A percentile compares a stretch with the other conserved stretches of the same genome.
Evolutionary conservation across 306 rosid species (phyloP).

Genomic region (Cicer judaicum): DNA sequence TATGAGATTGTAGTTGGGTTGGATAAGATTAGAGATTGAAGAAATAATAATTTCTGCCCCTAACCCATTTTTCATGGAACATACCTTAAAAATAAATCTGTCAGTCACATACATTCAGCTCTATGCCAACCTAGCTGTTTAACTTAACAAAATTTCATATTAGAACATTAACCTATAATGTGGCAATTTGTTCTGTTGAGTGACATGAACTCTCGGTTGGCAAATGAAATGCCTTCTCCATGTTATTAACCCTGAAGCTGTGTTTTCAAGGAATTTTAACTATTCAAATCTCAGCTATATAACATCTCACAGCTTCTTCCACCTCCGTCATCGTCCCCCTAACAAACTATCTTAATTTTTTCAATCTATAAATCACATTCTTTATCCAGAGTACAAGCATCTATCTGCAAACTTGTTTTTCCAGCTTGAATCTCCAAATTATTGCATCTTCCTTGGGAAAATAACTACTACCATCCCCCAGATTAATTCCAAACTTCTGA

Average conservation of each 20-base stretch:
- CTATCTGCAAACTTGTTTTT: background rate
- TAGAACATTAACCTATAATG: background rate
- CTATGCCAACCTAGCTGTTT: background rate
- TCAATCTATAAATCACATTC: background rate
- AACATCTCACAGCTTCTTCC: background rate
- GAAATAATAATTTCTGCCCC: background rate
- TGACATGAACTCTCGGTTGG: background rate
- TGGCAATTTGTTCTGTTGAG: background rate
- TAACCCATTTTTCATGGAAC: background rate
- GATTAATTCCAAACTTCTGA: background rate
- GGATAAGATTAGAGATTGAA: background rate
- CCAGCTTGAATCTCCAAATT: background rate
- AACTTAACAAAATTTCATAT: background rate
- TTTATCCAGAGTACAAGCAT: background rate
- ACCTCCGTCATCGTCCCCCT: background rate
- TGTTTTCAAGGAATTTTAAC: background rate
- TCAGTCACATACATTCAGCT: background rate
- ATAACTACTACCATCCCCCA: background rate
- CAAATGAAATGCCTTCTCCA: background rate
- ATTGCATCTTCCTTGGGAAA: background rate
- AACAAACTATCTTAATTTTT: background rate
- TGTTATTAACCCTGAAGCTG: background rate
- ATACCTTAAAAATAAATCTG: background rate
- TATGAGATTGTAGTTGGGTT: background rate
- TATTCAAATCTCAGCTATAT: background rate